Evolutionary conservation across 306 rosid genomes (phyloP), one percentile per base, ranked within the genome.

Genomic region (Ammopiptanthus mongolicus): DNA sequence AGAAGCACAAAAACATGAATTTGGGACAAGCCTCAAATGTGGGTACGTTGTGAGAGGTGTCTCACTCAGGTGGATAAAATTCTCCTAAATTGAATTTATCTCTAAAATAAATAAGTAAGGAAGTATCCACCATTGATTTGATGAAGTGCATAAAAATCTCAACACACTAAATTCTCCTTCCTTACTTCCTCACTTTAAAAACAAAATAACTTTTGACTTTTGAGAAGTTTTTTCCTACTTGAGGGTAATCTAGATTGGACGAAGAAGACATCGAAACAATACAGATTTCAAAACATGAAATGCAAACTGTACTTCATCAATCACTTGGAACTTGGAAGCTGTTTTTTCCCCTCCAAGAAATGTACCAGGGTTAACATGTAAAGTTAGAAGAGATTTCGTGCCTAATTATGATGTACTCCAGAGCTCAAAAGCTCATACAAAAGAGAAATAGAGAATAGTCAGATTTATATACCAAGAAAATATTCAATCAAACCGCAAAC

Each of bases 391-490:
- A 71, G 18, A 48, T 34, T 44, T 55, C 5, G 42, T 28, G 70
- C 75, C 52, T 3, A 23, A 3, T 39, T 53, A 69, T n/a, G 46
- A 78, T 39, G 62, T 25, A 73, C 61, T 75, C 11, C 51, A 73
- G 19, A 37, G 73, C 62, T 48, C 50, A 65, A 13, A 39, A 66
- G 69, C 71, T 69, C 68, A 42, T 78, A 50, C 61, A 52, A 79
- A 73, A 47, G 37, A 71, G 65, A 78, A 52, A 79, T 70, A 47
- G 37, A 71, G 65, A 78, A 53, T 28, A n/a, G 59, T 78, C 28
- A 67, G 52, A 71, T 77, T 75, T 80, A 75, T 72, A 77, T 71
- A 82, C 46, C 78, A 12, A 22, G 76, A 65, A 70, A 68, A 42
- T 22, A 42, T 29, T 65, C 28, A 31, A 48, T 64, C 31, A 41